Evolutionary conservation across 2,329 filamentous ascomycete genomes (phyloP), one percentile per base, ranked within the genome.

Genomic region (Tolypocladium amazonense): DNA sequence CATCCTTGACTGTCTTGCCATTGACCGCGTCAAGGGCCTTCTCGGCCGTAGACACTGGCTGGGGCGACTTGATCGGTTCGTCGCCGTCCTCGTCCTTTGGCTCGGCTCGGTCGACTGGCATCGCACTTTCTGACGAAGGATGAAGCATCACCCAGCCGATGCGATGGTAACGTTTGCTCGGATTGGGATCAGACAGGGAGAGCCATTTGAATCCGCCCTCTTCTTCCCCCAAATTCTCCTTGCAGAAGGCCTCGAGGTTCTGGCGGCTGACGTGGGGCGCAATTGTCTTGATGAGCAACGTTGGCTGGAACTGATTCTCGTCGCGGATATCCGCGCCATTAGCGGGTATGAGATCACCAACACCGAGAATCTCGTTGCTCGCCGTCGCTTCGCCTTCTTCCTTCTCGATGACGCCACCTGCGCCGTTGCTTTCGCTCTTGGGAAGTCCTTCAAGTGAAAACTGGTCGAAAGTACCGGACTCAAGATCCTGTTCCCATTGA

Each of bases 131-230:
- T 0, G 88, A 81, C 18, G 85, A 85, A 20, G 91, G 88, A 68
- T 97, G 89, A 12, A 99, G 81, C 82, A 97, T 94, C 62, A 99
- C 95, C 93, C 95, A 99, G 27, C 94, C 94, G 73, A 99, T 97
- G 27, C 94, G 88, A 71, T 99, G 94, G 69, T 92, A 99, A 64
- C 96, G 89, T 77, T 99, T 99, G 68, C 91, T 88, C 1, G 94
- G 94, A 70, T 99, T 99, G 0, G 94, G 94, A 68, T 99, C 94
- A 65, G 92, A 97, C 56, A 99, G 81, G 39, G 93, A 97, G 6
- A 99, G 80, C 87, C 93, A 97, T 71, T 93, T 95, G 77, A 94
- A 97, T 2, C 93, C 93, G 58, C 92, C 92, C 64, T 94, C 88
- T 55, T 87, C 88, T 68, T 97, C 92, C 18, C 93, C 92, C 4